Conservation (phyloP, 2,329 filamentous ascomycete genomes). For the Diaporthe capsici region DNA sequence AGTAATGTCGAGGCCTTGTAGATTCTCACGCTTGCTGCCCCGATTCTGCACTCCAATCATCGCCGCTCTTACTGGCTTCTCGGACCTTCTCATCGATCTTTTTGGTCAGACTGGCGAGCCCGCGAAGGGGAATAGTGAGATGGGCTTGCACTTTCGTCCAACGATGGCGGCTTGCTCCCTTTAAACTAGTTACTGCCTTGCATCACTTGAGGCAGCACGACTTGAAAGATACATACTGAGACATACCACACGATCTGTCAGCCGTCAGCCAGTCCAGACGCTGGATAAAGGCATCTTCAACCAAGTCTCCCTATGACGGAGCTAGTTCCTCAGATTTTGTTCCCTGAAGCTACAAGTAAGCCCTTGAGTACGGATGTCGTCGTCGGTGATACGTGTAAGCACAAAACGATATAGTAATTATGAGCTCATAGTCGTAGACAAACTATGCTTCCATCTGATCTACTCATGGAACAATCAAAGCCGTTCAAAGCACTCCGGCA, state of each 20-base stretch:
- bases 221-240: background rate
- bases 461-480: background rate
- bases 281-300: background rate
- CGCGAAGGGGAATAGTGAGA: background rate
- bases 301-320: background rate
- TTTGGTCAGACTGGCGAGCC: background rate
- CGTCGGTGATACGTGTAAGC: slow-evolving; percentile 3
- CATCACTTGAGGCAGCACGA: background rate
- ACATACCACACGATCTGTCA: background rate
- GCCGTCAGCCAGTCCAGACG: background rate
- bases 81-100: background rate
- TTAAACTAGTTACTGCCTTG: background rate
- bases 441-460: background rate
- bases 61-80: background rate
- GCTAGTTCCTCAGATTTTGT: background rate
- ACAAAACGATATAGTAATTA: slow-evolving; percentile 1
- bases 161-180: too few species aligned
- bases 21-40: background rate
- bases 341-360: background rate
- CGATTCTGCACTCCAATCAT: background rate
- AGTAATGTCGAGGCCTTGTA: background rate
- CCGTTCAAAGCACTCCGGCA: background rate
- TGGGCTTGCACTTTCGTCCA: background rate
- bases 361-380: background rate
- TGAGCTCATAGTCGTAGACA: background rate